These are phyloP conservation scores for Mortierella sp. DNA, from an alignment of 371 early-diverging fungal genomes.

Conservation along the genomic window DNA sequence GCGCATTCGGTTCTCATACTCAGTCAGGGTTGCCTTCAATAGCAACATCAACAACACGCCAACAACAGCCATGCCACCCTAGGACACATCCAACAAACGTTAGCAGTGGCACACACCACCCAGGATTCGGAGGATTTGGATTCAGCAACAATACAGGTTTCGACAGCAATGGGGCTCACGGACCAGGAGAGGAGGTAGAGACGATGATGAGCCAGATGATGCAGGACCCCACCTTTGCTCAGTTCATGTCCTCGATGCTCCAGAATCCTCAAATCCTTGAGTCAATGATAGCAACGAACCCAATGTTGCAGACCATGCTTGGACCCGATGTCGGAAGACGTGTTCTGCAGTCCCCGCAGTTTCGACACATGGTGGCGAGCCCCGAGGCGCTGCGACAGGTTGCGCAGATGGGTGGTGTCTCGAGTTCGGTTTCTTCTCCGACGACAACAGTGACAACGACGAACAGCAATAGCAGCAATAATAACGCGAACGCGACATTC, in stretches of 20 bases:
- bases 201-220: slow-evolving; percentile 80
- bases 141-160: slow-evolving; percentile 34
- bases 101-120: not conserved
- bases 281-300: slow-evolving; percentile 84
- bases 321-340: slow-evolving; percentile 84
- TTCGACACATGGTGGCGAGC: slow-evolving; percentile 86
- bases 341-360: slow-evolving; percentile 81
- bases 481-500: not conserved
- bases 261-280: slow-evolving; percentile 91
- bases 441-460: not conserved
- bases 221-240: slow-evolving; percentile 86
- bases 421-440: not conserved
- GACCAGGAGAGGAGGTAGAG: slow-evolving; percentile 59
- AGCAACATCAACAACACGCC: not conserved
- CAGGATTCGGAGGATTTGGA: slow-evolving; percentile 56
- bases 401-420: slow-evolving; percentile 73
- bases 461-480: not conserved
- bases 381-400: slow-evolving; percentile 85
- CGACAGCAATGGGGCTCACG: slow-evolving; percentile 61
- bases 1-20: not conserved
- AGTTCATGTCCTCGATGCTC: slow-evolving; percentile 81
- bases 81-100: not conserved
- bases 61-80: not conserved
- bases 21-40: not conserved
- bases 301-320: slow-evolving; percentile 77